phyloP scores from a whole-genome alignment of 257 asterid genomes.

The Marsdenia floribunda region DNA sequence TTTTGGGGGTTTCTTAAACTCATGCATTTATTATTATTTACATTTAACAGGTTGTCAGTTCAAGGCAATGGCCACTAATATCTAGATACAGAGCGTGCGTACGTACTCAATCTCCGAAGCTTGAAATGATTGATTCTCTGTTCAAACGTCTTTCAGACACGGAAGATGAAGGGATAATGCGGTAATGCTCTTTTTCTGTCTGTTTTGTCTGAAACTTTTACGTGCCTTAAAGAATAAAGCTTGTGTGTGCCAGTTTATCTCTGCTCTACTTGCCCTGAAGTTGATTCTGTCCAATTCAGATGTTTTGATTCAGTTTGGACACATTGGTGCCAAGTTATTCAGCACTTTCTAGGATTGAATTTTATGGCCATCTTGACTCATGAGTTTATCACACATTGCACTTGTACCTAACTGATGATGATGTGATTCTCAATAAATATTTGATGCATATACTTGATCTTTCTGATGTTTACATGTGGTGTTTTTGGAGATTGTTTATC shows the following conservation, averaged over 20 bases:
- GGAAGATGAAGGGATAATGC: slow-evolving; percentile 78
- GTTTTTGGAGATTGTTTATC: background rate
- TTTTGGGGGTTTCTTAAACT: background rate
- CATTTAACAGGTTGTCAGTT: slow-evolving; percentile 69
- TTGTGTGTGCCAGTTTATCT: background rate
- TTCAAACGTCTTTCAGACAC: slow-evolving; percentile 63
- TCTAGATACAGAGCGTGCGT: slow-evolving; percentile 86
- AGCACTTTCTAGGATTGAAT: background rate
- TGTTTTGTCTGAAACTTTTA: background rate
- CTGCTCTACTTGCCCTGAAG: background rate
- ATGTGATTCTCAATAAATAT: background rate
- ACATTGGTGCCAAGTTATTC: background rate
- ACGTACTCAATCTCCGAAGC: slow-evolving; percentile 84
- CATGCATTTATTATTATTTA: background rate
- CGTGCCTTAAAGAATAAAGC: background rate
- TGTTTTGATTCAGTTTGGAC: background rate
- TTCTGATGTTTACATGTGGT: background rate
- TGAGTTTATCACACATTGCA: background rate
- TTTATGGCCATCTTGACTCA: background rate
- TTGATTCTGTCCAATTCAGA: background rate
- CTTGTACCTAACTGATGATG: background rate
- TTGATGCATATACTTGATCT: background rate
- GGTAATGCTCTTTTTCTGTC: slow-evolving; percentile 34
- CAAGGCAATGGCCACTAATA: slow-evolving; percentile 90
- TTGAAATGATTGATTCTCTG: slow-evolving; percentile 83